A percentile compares a stretch with the other conserved stretches of the same genome.
phyloP scores from a whole-genome alignment of 805 yeast genomes.

The Maudiozyma saulgeensis region DNA sequence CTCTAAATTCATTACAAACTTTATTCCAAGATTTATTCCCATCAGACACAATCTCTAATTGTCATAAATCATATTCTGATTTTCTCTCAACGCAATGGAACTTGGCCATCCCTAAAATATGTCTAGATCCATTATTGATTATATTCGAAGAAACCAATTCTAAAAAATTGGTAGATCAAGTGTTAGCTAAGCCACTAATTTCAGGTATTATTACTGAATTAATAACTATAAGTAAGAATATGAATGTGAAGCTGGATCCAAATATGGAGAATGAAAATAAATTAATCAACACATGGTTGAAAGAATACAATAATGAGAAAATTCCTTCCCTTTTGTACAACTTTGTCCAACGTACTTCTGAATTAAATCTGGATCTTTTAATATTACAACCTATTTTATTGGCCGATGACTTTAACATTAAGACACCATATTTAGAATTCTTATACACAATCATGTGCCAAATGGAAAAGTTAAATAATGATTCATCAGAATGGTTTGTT shows the following conservation, averaged over 20 bases:
- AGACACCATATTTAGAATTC: slow-evolving; percentile 84
- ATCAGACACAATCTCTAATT: slow-evolving; percentile 31
- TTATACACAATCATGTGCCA: slow-evolving; percentile 69
- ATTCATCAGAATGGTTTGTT: slow-evolving; percentile 26
- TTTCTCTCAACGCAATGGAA: slow-evolving; percentile 73
- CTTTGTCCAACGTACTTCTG: slow-evolving; percentile 40
- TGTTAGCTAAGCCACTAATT: slow-evolving; percentile 72
- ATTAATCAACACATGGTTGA: slow-evolving; percentile 43
- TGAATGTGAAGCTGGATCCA: slow-evolving; percentile 62
- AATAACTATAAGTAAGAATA: slow-evolving; percentile 56
- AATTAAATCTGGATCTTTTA: slow-evolving; percentile 56
- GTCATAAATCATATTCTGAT: slow-evolving; percentile 29
- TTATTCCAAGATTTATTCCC: slow-evolving; percentile 16
- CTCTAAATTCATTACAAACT: slow-evolving; percentile 11
- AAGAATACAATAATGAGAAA: slow-evolving; percentile 29
- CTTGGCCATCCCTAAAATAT: slow-evolving; percentile 63
- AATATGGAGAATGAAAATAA: slow-evolving; percentile 50
- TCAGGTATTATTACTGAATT: slow-evolving; percentile 69
- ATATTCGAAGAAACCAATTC: slow-evolving; percentile 61
- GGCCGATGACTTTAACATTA: slow-evolving; percentile 76
- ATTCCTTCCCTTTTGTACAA: slow-evolving; percentile 55
- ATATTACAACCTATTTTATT: slow-evolving; percentile 76
- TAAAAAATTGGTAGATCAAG: slow-evolving; percentile 43
- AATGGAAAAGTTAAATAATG: slow-evolving; percentile 38
- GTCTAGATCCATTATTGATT: slow-evolving; percentile 67